Percentiles rank a stretch among this genome's conserved stretches.
These are phyloP conservation scores for Hirsutella minnesotensis DNA, from an alignment of 2,329 filamentous ascomycete species.

Conservation along the genomic window DNA sequence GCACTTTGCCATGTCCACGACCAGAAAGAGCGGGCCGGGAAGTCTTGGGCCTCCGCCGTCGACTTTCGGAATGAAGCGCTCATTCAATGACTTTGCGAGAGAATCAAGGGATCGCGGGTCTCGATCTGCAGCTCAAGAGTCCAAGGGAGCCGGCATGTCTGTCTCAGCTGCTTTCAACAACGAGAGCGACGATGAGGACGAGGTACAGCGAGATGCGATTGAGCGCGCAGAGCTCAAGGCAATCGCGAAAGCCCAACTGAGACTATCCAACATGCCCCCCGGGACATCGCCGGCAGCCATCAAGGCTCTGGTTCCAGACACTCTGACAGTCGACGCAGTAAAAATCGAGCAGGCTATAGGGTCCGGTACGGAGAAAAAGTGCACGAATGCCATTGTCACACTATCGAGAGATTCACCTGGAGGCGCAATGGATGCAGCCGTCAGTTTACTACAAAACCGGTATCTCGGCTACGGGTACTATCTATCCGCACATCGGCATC, in stretches of 20 bases:
- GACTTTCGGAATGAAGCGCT: constrained; percentile 41
- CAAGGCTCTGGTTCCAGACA: constrained; percentile 46
- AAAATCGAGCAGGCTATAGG: constrained; percentile 51
- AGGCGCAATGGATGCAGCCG: constrained; percentile 69
- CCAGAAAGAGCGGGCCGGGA: constrained; percentile 51
- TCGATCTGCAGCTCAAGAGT: constrained; percentile 25
- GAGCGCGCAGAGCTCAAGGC: constrained; percentile 44
- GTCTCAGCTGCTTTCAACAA: constrained; percentile 61
- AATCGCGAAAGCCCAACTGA: constrained; percentile 49
- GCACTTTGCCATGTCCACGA: constrained; percentile 49
- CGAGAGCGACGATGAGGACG: constrained; percentile 49
- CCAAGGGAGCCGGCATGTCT: constrained; percentile 35
- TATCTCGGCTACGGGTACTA: constrained; percentile 81
- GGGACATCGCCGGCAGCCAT: constrained; percentile 47
- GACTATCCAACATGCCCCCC: constrained; percentile 48
- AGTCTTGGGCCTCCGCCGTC: constrained; percentile 43
- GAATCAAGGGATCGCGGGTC: constrained; percentile 12
- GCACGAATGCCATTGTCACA: constrained; percentile 67
- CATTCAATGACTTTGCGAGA: constrained; percentile 31
- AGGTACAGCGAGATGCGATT: constrained; percentile 22
- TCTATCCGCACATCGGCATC: constrained; percentile 66
- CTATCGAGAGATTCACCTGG: constrained; percentile 70
- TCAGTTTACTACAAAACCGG: constrained; percentile 67
- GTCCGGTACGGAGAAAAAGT: constrained; percentile 51
- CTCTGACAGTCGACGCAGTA: constrained; percentile 58